These are phyloP conservation scores for Didymella arachidicola DNA, from an alignment of 2,329 filamentous ascomycete species.

Conservation along the genomic window DNA sequence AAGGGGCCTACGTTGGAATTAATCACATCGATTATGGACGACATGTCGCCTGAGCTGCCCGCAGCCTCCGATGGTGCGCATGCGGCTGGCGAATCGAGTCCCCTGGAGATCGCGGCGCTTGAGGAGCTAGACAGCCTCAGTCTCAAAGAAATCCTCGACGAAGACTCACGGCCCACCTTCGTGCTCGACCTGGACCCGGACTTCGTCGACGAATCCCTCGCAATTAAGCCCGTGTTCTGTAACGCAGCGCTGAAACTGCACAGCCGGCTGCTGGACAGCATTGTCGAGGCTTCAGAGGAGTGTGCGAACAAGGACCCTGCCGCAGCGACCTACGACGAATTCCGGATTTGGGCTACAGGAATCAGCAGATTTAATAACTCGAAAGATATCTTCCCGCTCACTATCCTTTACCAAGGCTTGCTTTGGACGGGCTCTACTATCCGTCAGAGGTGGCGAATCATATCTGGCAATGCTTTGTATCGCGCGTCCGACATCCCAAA, in stretches of 20 bases:
- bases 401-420: conserved; percentile 44
- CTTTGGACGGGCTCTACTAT: conserved; percentile 46
- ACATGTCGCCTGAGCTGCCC: neutral
- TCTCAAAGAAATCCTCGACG: conserved; percentile 42
- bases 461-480: conserved; percentile 35
- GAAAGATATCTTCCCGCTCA: conserved; percentile 56
- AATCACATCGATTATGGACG: conserved; percentile 11
- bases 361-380: conserved; percentile 56
- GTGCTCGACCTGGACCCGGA: conserved; percentile 44
- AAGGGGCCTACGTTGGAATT: conserved; percentile 1
- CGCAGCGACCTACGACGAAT: conserved; percentile 45
- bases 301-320: neutral
- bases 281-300: conserved; percentile 26
- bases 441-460: conserved; percentile 40
- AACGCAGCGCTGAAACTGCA: conserved; percentile 43
- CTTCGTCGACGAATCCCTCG: conserved; percentile 21
- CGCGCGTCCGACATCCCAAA: conserved; percentile 27
- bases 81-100: conserved; percentile 3
- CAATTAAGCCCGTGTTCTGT: conserved; percentile 41
- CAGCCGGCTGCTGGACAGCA: conserved; percentile 37
- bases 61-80: conserved; percentile 7
- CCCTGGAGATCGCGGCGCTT: conserved; percentile 28
- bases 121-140: conserved; percentile 35
- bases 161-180: conserved; percentile 45
- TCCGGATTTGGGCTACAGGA: conserved; percentile 54